Evolutionary conservation across 1,284 basidiomycete species (phyloP), one percentile per base, ranked within the genome.

Genomic region (Pterula multifida): DNA sequence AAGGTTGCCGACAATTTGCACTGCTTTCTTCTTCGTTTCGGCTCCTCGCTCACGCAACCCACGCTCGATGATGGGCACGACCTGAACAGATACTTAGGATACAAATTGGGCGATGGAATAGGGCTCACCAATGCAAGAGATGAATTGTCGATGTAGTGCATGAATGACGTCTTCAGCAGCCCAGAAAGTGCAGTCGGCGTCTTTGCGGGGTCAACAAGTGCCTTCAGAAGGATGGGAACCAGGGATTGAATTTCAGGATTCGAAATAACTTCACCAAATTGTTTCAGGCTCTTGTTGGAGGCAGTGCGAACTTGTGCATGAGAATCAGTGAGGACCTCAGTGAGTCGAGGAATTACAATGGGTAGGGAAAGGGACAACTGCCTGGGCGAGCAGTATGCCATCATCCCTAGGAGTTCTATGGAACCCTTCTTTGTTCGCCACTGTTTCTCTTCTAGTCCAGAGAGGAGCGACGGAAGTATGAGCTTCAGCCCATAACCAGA

Each of bases 351-450:
- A 52, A 99, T 96, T 63, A 98, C 91, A 45, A 96, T 91, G 1
- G 96, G 96, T 3, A 99, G 75, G 2, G 95, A 98, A 22, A 93
- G 74, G 0, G 96, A 97, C 12, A 98, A 78, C 65, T 99, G 96
- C 48, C 84, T 81, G 1, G 95, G 96, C 3, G 96, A 93, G 67
- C 95, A 96, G 67, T 95, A 98, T 0, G 96, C 96, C 94, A 98
- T 98, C 71, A 94, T 89, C 32, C 96, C 96, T 50, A 98, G 73
- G n/a, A 98, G 69, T 64, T 98, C 96, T 56, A 98, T 97, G 2
- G 93, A 95, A 1, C 78, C 96, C 70, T 98, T 98, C 73, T 98
- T 98, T 1, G 94, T 92, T 24, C 95, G 78, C 96, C 96, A 98
- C 64, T 98, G 96, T 65, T 97, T 98, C 65, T 98, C 96, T 57